Percentiles rank a stretch among this genome's conserved stretches.
Evolutionary conservation across 2,329 filamentous ascomycete species (phyloP).

Genomic region (Didymella segeticola): DNA sequence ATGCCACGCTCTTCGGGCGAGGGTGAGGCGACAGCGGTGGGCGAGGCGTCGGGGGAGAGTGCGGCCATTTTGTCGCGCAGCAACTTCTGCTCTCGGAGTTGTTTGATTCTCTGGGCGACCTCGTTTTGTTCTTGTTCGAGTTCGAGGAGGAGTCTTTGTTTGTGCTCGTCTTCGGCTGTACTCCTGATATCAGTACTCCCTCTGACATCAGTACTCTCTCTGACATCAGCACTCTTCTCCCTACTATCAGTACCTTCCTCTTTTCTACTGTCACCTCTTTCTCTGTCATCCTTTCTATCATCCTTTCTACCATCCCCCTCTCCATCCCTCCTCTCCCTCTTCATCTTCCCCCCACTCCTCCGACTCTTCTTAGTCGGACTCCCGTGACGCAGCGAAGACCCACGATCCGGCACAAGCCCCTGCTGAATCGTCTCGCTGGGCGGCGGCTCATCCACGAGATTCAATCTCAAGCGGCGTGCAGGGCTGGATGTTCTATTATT

Average conservation of each 20-base stretch:
- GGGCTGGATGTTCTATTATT: slow-evolving; percentile 42
- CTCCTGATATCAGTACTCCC: no score
- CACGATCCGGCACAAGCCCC: slow-evolving; percentile 43
- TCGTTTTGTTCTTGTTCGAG: slow-evolving; percentile 58
- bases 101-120: slow-evolving; percentile 63
- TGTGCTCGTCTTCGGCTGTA: slow-evolving; percentile 30
- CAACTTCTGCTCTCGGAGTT: slow-evolving; percentile 64
- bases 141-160: slow-evolving; percentile 42
- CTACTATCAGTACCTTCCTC: no score
- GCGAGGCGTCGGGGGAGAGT: slow-evolving; percentile 36
- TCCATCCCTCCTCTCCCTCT: slow-evolving; percentile 25
- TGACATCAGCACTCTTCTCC: no score
- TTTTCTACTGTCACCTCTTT: slow-evolving; percentile 29
- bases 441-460: slow-evolving; percentile 28
- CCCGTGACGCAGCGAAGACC: slow-evolving; percentile 43
- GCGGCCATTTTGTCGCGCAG: slow-evolving; percentile 56
- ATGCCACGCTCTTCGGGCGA: slow-evolving; percentile 36
- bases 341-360: slow-evolving; percentile 34
- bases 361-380: slow-evolving; percentile 44
- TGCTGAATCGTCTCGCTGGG: slow-evolving; percentile 37
- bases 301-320: no score
- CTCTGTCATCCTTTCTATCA: no score
- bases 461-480: slow-evolving; percentile 33
- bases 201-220: no score
- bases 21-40: slow-evolving; percentile 44